Evolutionary conservation across 805 yeast genomes (phyloP), one percentile per base, ranked within the genome.

Genomic region (Candida easanensis): DNA sequence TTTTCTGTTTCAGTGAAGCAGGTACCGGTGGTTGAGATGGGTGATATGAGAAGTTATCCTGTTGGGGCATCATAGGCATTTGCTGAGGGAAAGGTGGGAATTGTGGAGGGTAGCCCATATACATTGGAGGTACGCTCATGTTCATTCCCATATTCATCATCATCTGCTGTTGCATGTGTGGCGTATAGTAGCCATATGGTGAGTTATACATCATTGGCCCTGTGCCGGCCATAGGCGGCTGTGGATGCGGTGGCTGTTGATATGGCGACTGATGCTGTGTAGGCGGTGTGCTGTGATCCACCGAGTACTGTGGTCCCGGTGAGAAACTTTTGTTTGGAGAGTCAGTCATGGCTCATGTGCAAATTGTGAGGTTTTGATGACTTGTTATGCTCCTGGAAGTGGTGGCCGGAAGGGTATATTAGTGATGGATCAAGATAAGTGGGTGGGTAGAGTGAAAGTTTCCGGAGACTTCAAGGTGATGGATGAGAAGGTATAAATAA

Each of bases 281-380:
- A 16, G 6, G 18, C 16, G 15, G 31, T 8, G 14, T 10, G 31
- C 31, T n/a, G 15, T 10, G 7, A 27, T 11, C n/a, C 5, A n/a
- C 15, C 15, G 31, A 6, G 6, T 8, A n/a, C 31, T 27, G 31
- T n/a, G 5, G 10, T 9, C 13, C 4, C 7, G 33, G 33, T 5
- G 33, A n/a, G 9, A 15, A 15, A 9, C 14, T 6, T 13, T 30
- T 18, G 19, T 30, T 15, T 14, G 18, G 33, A 16, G 10, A 26
- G 8, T 36, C 38, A 36, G 32, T 17, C 40, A 30, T 36, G 36
- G 37, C 13, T 27, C 40, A 37, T 33, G 21, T 9, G 30, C n/a
- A 6, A 10, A n/a, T 26, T 5, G 30, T n/a, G 30, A n/a, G 8
- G 30, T 11, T 26, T 10, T 22, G 30, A 10, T 8, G n/a, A 26